These are phyloP conservation scores for Schizothecium vesticola DNA, from an alignment of 495 filamentous ascomycete genomes.

Conservation along the genomic window DNA sequence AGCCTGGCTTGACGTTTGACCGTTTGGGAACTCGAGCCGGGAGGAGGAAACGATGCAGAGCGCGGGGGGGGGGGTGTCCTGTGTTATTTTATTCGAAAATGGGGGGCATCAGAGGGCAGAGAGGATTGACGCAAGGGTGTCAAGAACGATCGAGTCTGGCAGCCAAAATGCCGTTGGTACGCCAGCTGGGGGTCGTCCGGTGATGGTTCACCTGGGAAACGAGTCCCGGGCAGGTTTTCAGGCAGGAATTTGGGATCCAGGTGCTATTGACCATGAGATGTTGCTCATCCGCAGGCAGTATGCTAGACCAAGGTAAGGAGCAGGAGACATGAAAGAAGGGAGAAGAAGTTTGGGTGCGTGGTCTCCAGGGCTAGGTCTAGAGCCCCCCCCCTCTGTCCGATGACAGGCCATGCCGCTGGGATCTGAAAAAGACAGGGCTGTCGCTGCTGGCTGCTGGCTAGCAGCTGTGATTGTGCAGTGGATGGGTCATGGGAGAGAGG, in stretches of 20 bases:
- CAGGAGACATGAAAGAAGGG: neutral
- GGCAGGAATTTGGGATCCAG: neutral
- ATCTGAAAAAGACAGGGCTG: constrained; percentile 19
- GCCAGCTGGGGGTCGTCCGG: neutral
- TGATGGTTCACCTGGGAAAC: neutral
- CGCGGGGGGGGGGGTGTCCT: constrained; percentile 20
- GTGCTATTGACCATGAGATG: neutral
- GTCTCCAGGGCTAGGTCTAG: neutral
- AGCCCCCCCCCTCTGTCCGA: neutral
- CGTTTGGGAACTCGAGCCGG: constrained; percentile 26
- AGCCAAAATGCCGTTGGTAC: constrained; percentile 14
- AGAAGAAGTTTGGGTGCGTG: neutral
- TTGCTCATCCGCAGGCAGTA: neutral
- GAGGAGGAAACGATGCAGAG: constrained; percentile 32
- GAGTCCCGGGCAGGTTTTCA: neutral
- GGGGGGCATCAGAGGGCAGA: constrained; percentile 32
- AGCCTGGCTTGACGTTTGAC: constrained; percentile 19
- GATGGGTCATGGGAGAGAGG: constrained; percentile 16
- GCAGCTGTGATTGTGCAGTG: neutral
- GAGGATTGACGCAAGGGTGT: constrained; percentile 33
- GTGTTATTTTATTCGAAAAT: constrained; percentile 34
- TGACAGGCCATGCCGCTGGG: constrained; percentile 23
- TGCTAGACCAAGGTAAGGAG: neutral
- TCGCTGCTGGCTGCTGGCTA: constrained; percentile 3
- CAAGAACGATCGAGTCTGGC: constrained; percentile 17